These are phyloP conservation scores for Arthrobotrys sinensis DNA, from an alignment of 2,329 filamentous ascomycete species.

Conservation along the genomic window DNA sequence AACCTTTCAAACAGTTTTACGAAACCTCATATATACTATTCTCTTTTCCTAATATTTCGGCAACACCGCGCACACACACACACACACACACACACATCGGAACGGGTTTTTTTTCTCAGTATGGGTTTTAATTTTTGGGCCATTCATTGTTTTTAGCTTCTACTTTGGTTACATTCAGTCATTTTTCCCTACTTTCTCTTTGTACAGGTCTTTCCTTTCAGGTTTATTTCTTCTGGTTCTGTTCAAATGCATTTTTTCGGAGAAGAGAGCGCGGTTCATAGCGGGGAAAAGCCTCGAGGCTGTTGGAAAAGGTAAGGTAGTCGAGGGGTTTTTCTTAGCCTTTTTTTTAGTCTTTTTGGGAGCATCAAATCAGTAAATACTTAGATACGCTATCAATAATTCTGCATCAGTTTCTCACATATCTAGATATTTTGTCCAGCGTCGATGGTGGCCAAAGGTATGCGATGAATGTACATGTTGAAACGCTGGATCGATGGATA, in stretches of 20 bases:
- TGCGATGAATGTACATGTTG: too few species aligned
- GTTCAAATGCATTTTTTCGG: conserved; percentile 13
- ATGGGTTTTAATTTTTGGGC: conserved; percentile 30
- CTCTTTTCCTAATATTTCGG: conserved; percentile 7
- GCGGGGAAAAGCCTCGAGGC: not conserved
- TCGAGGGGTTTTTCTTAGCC: not conserved
- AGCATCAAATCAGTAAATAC: conserved; percentile 13
- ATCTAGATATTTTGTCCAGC: too few species aligned
- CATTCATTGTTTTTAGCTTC: conserved; percentile 5
- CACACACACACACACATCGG: not conserved
- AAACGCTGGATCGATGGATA: too few species aligned
- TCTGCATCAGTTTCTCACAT: not conserved
- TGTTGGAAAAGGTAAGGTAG: not conserved
- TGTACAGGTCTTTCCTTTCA: conserved; percentile 24
- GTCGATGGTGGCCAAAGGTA: too few species aligned
- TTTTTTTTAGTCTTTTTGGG: not conserved
- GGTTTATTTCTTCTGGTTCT: conserved; percentile 1
- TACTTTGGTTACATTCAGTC: not conserved
- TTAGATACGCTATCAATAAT: conserved; percentile 20
- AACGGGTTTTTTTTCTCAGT: not conserved
- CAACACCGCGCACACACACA: not conserved
- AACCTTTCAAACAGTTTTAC: not conserved
- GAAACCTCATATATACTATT: not conserved
- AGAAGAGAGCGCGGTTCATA: conserved; percentile 13
- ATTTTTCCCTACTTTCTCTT: not conserved